Base-by-base conservation (phyloP, 75 land plant species). In the Ceratopteris richardii region DNA sequence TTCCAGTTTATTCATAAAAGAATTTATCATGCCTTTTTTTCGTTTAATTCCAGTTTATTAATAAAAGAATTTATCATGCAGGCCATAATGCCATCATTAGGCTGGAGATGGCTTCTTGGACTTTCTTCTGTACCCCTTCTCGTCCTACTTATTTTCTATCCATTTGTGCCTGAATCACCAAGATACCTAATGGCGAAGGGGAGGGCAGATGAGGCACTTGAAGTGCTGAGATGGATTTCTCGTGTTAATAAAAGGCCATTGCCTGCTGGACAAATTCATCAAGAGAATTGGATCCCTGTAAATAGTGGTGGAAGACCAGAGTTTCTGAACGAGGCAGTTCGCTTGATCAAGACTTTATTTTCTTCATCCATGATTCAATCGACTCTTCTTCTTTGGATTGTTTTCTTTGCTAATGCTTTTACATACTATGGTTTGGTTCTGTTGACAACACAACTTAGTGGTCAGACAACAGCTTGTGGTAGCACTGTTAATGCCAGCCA, bases 101-200 rank as follows among this genome's bases (percentile, higher is more conserved):
- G 86, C 43, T 91, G 97, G 93, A 71, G 97, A 57, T 91, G 93
- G 97, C 65, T 91, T 57, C 83, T 91, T 59, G 88, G 76, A 16
- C 20, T 91, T 31, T 87, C 97, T n/a, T 68, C 88, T 37, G 22
- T 80, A 5, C 97, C 97, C 29, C 68, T 86, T 39, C 65, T 75
- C 11, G 31, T 84, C 56, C 60, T 91, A 44, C 88, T 87, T 55
- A 5, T 84, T 18, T 91, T 91, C 59, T 91, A 91, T 63, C 1
- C 41, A 7, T 18, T 75, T n/a, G 73, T 79, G 2, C 97, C 97
- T 39, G 93, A 91, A 53, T 87, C 87, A 25, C 97, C 97, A 25
- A 68, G 97, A 30, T 91, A 79, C 55, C 71, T 87, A 20, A 74
- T 84, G 57, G 57, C 73, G 61, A 81, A 75, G 68, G 88, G 93